phyloP scores from a whole-genome alignment of 768 basidiomycete species.

The Hemileccinum rubropunctum region DNA sequence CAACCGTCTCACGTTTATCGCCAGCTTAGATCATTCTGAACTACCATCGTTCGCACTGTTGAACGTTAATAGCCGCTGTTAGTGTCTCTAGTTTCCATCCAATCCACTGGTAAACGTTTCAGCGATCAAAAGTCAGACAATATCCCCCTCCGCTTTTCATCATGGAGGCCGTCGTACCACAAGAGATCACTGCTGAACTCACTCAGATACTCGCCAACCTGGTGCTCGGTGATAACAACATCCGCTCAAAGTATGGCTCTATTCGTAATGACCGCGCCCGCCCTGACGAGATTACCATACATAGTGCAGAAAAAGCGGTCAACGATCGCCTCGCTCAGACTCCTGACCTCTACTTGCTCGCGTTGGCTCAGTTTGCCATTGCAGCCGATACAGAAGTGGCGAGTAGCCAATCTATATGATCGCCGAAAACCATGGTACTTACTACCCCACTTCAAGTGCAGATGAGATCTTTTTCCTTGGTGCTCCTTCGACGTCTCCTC shows the following conservation, averaged over 20 bases:
- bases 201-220: slow-evolving; percentile 85
- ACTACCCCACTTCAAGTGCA: slow-evolving; percentile 28
- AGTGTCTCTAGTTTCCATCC: neutral
- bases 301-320: slow-evolving; percentile 75
- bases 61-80: neutral
- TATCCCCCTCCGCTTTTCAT: neutral
- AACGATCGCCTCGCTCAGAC: slow-evolving; percentile 76
- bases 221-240: slow-evolving; percentile 80
- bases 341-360: slow-evolving; percentile 77
- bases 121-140: neutral
- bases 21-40: neutral
- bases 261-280: neutral
- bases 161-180: slow-evolving; percentile 40
- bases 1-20: neutral
- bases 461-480: slow-evolving; percentile 86
- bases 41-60: neutral
- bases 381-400: slow-evolving; percentile 79
- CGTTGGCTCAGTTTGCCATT: slow-evolving; percentile 75
- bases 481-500: slow-evolving; percentile 73
- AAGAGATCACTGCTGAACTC: slow-evolving; percentile 71
- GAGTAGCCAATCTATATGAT: slow-evolving; percentile 29
- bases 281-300: slow-evolving; percentile 11
- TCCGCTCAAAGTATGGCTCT: slow-evolving; percentile 58
- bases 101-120: neutral
- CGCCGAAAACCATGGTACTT: neutral